These are phyloP conservation scores for Fusarium sp. DNA, from an alignment of 2,329 filamentous ascomycete genomes.

Conservation along the genomic window DNA sequence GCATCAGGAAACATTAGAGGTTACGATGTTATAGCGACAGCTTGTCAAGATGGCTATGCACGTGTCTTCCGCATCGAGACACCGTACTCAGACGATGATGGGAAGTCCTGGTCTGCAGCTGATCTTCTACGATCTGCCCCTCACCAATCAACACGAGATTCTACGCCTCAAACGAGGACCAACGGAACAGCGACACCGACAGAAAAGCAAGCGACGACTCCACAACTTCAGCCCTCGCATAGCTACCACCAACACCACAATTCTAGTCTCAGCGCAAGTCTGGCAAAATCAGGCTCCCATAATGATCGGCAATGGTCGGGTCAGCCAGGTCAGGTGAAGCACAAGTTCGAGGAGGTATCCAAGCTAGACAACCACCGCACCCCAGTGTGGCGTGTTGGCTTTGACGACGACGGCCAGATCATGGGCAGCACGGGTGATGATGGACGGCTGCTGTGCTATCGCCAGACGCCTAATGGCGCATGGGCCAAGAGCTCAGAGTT, in stretches of 20 bases:
- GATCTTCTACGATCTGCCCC: conserved; percentile 57
- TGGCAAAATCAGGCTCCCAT: conserved; percentile 61
- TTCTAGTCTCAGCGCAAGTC: conserved; percentile 64
- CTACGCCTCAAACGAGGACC: conserved; percentile 50
- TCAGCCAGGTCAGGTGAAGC: conserved; percentile 73
- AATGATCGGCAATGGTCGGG: conserved; percentile 66
- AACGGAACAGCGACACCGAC: conserved; percentile 42
- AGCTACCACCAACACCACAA: conserved; percentile 52
- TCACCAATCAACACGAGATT: conserved; percentile 41
- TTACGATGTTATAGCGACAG: conserved; percentile 90
- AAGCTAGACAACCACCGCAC: conserved; percentile 75
- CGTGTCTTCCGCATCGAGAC: conserved; percentile 87
- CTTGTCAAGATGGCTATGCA: conserved; percentile 90
- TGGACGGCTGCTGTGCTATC: conserved; percentile 72
- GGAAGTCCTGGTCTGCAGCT: conserved; percentile 62
- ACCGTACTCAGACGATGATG: conserved; percentile 60
- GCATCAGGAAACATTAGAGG: conserved; percentile 90
- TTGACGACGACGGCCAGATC: conserved; percentile 77
- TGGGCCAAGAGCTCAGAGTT: conserved; percentile 73
- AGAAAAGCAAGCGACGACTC: conserved; percentile 40
- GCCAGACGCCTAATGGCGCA: conserved; percentile 67
- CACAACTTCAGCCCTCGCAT: conserved; percentile 42
- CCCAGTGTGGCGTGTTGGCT: conserved; percentile 81
- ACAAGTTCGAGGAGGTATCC: conserved; percentile 72
- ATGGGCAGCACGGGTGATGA: conserved; percentile 83